Evolutionary conservation across 352 stramenopile species (phyloP), one percentile per base, ranked within the genome.

Genomic region (Phytophthora quininea): DNA sequence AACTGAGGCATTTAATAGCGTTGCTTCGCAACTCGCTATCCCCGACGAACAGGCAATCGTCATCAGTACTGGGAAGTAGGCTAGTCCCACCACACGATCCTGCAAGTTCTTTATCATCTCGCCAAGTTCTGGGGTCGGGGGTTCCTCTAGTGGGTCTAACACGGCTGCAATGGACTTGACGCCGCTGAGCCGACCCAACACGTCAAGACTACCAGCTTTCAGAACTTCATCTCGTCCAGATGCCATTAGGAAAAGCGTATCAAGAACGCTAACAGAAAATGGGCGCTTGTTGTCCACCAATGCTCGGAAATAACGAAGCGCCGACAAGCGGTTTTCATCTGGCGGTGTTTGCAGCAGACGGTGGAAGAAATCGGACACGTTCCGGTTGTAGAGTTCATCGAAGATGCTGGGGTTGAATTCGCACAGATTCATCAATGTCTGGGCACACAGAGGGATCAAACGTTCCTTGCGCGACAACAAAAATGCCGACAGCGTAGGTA

Each of bases 341-440:
- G 86, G 84, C 0, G 86, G 86, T 10, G 84, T 94, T 64, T 92
- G 86, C 4, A 94, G 62, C 30, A 94, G 62, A 1, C 81, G 79
- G 49, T 92, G 84, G 55, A 94, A 92, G 46, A 92, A 92, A 12
- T 92, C 86, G 0, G 79, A 92, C 3, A 84, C 79, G 33, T 88
- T 88, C 19, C 69, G 67, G 42, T 90, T 76, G 9, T 84, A 86
- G 4, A 93, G 59, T 33, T 88, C 74, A 30, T 84, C 71, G 55
- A 92, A 90, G 33, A 92, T 85, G 33, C 74, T 73, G 4, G 84
- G 77, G 38, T 89, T 90, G 62, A 86, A 84, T 49, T 91, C 82
- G 58, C 82, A 92, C 32, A 92, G 62, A 32, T 92, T 92, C 84
- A 94, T 89, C 58, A 94, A 64, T 8, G 82, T 85, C 52, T 94